Evolutionary conservation across 768 basidiomycete genomes (phyloP).

Genomic region (Suillus brevipes): DNA sequence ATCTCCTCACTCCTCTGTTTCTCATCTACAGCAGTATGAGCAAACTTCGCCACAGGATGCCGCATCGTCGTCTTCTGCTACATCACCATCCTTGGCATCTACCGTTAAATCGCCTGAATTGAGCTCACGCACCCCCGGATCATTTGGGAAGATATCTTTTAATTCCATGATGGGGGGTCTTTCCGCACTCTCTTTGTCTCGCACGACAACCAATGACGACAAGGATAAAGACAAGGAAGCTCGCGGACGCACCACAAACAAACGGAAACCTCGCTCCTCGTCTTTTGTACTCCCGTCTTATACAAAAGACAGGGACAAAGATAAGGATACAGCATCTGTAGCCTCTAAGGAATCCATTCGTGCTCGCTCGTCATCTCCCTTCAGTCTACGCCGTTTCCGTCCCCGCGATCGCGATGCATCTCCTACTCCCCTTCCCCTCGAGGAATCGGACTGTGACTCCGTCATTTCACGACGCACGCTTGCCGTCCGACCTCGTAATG

Average conservation of each 20-base stretch:
- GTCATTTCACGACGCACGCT: slow-evolving; percentile 34
- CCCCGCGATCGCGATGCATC: slow-evolving; percentile 56
- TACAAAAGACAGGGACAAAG: slow-evolving; percentile 33
- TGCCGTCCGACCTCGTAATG: slow-evolving; percentile 56
- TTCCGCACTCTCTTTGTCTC: slow-evolving; percentile 62
- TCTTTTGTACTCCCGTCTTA: slow-evolving; percentile 45
- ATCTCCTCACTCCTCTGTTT: slow-evolving; percentile 16
- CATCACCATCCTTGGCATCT: slow-evolving; percentile 27
- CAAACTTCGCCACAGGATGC: slow-evolving; percentile 11
- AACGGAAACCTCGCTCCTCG: slow-evolving; percentile 46
- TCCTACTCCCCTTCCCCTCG: slow-evolving; percentile 56
- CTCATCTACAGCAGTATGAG: slow-evolving; percentile 22
- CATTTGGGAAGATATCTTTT: slow-evolving; percentile 65
- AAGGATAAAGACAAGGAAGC: slow-evolving; percentile 45
- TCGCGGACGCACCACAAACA: slow-evolving; percentile 53
- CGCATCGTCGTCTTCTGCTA: slow-evolving; percentile 10
- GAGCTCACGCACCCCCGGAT: slow-evolving; percentile 39
- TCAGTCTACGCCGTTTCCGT: slow-evolving; percentile 68
- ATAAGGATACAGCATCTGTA: slow-evolving; percentile 37
- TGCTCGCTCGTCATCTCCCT: slow-evolving; percentile 79
- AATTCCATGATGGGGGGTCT: slow-evolving; percentile 72
- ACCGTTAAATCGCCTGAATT: slow-evolving; percentile 39
- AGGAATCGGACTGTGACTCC: slow-evolving; percentile 53
- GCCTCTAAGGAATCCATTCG: slow-evolving; percentile 54
- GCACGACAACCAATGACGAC: slow-evolving; percentile 41